Evolutionary conservation across 179 eudicot species (phyloP).

Genomic region (Beta macrorhiza): DNA sequence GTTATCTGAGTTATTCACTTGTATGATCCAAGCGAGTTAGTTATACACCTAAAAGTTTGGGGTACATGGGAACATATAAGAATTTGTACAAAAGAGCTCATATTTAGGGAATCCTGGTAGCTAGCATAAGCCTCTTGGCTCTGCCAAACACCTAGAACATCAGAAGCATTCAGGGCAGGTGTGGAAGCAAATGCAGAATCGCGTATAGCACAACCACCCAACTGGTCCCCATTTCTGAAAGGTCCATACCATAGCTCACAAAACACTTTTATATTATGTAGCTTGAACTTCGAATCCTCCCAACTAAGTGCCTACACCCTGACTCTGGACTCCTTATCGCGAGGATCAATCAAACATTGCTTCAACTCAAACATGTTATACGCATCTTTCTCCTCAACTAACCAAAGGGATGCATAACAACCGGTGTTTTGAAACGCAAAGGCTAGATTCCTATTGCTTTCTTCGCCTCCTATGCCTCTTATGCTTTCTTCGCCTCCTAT

Average conservation of each 20-base stretch:
- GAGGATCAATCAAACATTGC: conserved; percentile 83
- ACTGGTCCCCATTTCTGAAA: conserved; percentile 93
- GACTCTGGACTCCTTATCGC: conserved; percentile 66
- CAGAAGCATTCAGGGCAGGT: conserved; percentile 43
- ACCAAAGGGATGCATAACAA: conserved; percentile 70
- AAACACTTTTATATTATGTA: conserved; percentile 59
- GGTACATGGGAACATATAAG: too few relatives aligned
- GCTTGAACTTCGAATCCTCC: conserved; percentile 31
- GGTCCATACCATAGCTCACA: conserved; percentile 97
- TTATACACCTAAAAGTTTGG: too few relatives aligned
- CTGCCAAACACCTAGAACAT: conserved; percentile 68
- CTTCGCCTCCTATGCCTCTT: conserved; percentile 40
- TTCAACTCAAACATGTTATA: conserved; percentile 62
- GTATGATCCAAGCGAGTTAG: too few relatives aligned
- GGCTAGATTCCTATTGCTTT: conserved; percentile 30
- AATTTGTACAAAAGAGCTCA: conserved; percentile 25
- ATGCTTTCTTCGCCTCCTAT: too few relatives aligned
- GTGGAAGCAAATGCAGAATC: conserved; percentile 84
- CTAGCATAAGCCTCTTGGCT: conserved; percentile 49
- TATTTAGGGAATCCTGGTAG: conserved; percentile 43
- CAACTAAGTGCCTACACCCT: conserved; percentile 60
- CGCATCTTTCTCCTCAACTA: conserved; percentile 13
- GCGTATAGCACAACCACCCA: conserved; percentile 95
- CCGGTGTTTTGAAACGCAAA: conserved; percentile 71
- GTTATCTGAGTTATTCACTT: too few relatives aligned